Conservation (phyloP, 306 rosid species). For the Vigna trinervia region DNA sequence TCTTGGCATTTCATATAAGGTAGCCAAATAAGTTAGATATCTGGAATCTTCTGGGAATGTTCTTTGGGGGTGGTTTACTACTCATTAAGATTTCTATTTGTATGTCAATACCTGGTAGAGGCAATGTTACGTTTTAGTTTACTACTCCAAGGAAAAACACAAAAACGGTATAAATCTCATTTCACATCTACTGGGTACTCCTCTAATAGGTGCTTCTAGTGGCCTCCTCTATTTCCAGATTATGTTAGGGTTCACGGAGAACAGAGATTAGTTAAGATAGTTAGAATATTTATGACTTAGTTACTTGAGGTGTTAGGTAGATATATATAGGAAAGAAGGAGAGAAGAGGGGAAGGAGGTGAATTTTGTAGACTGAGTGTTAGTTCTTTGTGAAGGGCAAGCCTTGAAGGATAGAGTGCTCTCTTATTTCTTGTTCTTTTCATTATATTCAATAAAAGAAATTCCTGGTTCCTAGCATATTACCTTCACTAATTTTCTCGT, state of each 20-base stretch:
- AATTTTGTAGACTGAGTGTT: no score
- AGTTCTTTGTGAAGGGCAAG: no score
- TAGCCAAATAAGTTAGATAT: background rate
- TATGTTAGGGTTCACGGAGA: no score
- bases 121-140: background rate
- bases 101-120: background rate
- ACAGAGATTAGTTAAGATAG: no score
- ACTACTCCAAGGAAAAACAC: slow-evolving; percentile 2
- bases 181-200: background rate
- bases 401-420: no score
- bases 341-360: no score
- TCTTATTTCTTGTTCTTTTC: no score
- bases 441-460: no score
- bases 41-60: background rate
- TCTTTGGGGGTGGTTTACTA: background rate
- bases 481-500: background rate
- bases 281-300: no score
- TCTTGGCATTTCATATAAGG: background rate
- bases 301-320: no score
- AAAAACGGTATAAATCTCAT: background rate
- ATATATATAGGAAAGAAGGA: no score
- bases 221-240: background rate
- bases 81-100: background rate
- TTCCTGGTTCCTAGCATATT: no score
- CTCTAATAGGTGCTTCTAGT: background rate